phyloP scores from a whole-genome alignment of 768 basidiomycete genomes.

The Wakefieldia striispora region DNA sequence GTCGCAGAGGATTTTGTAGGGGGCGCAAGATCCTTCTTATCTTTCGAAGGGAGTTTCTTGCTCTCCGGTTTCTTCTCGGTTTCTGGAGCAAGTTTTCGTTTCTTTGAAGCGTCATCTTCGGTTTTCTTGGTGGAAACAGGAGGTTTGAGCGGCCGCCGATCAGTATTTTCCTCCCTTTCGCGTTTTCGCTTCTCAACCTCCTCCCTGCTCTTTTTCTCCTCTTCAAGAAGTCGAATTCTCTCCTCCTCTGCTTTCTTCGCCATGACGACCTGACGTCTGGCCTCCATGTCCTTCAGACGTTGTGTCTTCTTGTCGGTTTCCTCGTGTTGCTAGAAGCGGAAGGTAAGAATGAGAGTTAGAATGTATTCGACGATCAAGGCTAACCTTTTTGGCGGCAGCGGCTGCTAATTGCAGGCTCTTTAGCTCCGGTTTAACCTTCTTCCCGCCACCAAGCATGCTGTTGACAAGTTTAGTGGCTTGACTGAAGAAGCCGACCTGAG shows the following conservation, averaged over 20 bases:
- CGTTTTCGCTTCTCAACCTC: constrained; percentile 77
- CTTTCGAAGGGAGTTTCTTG: constrained; percentile 63
- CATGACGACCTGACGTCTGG: constrained; percentile 64
- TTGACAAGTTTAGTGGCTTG: constrained; percentile 69
- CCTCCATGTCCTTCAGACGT: constrained; percentile 79
- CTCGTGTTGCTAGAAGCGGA: constrained; percentile 72
- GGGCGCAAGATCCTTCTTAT: constrained; percentile 37
- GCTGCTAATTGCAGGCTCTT: constrained; percentile 84
- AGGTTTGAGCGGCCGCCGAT: constrained; percentile 60
- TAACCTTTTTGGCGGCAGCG: constrained; percentile 85
- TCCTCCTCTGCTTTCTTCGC: constrained; percentile 82
- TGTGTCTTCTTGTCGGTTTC: constrained; percentile 77
- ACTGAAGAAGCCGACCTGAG: constrained; percentile 62
- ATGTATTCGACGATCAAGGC: constrained; percentile 8
- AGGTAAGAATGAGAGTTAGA: constrained; percentile 4
- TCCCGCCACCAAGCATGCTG: constrained; percentile 63
- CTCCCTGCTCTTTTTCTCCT: constrained; percentile 70
- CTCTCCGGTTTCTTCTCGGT: constrained; percentile 53
- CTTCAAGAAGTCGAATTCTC: constrained; percentile 56
- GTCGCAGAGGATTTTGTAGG: constrained; percentile 28
- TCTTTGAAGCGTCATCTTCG: constrained; percentile 71
- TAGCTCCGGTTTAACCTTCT: constrained; percentile 73
- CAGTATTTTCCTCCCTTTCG: constrained; percentile 75
- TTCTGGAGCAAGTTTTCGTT: constrained; percentile 60
- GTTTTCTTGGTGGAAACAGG: constrained; percentile 55